Evolutionary conservation across 2,329 filamentous ascomycete genomes (phyloP).

Genomic region (Colletotrichum plurivorum): DNA sequence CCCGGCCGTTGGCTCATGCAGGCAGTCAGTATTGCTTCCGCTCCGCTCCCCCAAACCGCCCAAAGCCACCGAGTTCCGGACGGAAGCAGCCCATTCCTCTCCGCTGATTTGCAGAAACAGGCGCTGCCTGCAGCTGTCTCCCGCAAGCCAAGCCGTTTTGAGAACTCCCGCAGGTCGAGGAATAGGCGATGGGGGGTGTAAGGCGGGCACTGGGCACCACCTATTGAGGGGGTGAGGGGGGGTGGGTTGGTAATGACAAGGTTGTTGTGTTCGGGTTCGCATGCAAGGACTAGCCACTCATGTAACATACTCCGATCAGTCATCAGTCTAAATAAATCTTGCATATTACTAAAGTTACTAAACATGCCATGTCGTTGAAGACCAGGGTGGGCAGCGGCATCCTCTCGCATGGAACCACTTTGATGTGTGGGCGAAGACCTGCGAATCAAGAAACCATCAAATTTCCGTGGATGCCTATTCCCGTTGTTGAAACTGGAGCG

Average conservation of each 20-base stretch:
- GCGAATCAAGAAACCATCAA: too few relatives aligned
- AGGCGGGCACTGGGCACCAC: not conserved
- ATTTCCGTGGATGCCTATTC: too few relatives aligned
- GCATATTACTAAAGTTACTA: slow-evolving; percentile 21
- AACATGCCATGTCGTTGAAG: not conserved
- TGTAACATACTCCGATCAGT: not conserved
- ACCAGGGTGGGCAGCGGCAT: too few relatives aligned
- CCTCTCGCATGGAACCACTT: too few relatives aligned
- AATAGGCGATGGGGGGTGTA: not conserved
- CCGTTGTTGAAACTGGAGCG: too few relatives aligned
- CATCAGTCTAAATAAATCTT: slow-evolving; percentile 19
- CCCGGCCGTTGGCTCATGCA: too few relatives aligned
- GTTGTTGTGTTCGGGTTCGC: not conserved
- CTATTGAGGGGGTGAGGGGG: not conserved
- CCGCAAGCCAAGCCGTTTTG: not conserved
- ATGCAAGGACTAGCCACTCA: not conserved
- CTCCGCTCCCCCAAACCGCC: too few relatives aligned
- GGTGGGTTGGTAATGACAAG: not conserved
- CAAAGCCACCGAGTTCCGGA: too few relatives aligned
- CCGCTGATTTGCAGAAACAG: slow-evolving; percentile 3
- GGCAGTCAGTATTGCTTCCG: too few relatives aligned
- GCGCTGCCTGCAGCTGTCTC: not conserved
- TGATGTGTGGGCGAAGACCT: not conserved
- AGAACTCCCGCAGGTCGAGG: not conserved
- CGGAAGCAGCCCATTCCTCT: not conserved